phyloP scores from a whole-genome alignment of 2,329 filamentous ascomycete species.

The Venturia oleaginea region DNA sequence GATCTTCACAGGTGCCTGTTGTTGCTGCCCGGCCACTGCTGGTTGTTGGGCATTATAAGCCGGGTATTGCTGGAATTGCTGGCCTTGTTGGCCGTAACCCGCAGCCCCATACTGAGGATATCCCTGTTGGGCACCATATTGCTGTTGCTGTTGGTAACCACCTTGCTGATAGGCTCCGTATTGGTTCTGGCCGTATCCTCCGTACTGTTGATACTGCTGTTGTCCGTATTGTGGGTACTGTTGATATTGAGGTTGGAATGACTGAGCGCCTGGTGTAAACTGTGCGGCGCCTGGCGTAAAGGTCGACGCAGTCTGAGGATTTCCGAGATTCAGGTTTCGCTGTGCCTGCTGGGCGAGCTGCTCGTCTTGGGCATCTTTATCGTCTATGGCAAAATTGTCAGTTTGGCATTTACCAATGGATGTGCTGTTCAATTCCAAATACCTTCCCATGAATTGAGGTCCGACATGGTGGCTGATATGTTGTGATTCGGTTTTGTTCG shows the following conservation, averaged over 20 bases:
- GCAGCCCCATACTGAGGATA: constrained; percentile 19
- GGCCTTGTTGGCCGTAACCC: constrained; percentile 34
- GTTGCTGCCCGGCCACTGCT: constrained; percentile 31
- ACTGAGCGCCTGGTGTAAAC: constrained; percentile 27
- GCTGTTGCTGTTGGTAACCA: constrained; percentile 27
- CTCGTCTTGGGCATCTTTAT: constrained; percentile 29
- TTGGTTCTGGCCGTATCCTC: constrained; percentile 14
- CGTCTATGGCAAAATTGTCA: constrained; percentile 12
- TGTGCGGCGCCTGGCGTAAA: constrained; percentile 24
- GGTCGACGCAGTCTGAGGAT: constrained; percentile 18
- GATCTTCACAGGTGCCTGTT: constrained; percentile 28
- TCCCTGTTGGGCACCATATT: constrained; percentile 33
- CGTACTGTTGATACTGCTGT: constrained; percentile 20
- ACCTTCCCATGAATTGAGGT: constrained; percentile 17
- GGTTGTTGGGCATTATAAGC: constrained; percentile 20
- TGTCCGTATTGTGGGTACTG: constrained; percentile 17
- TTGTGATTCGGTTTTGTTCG: not conserved
- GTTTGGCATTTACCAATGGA: not conserved
- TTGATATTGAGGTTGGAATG: constrained; percentile 27
- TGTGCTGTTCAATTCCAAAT: not conserved
- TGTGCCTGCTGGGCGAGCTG: constrained; percentile 30
- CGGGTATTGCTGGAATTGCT: constrained; percentile 12
- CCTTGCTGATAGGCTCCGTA: constrained; percentile 30
- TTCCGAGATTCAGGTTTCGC: constrained; percentile 28
- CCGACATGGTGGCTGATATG: constrained; percentile 13